Evolutionary conservation across 2,329 filamentous ascomycete genomes (phyloP), one percentile per base, ranked within the genome.

Genomic region (Hypoxylon sp.): DNA sequence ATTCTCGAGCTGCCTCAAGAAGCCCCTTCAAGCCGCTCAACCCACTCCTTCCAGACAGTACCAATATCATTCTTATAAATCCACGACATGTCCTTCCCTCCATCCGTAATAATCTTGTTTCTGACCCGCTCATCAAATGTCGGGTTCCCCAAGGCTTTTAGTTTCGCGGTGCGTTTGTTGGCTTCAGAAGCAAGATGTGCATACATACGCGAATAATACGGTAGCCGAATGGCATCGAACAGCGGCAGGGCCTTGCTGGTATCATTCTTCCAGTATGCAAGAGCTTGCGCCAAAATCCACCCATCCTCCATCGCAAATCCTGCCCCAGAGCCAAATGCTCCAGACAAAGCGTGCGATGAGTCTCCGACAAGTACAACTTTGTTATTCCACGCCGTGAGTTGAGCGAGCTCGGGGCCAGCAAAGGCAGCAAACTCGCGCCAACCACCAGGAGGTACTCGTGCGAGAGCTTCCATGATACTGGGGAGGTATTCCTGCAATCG

Each of bases 311-410:
- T 72, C 0, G 78, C 79, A n/a, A 81, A 81, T 0, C 78, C 79
- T 0, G 79, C 78, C 0, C 79, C 79, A 0, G 79, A 77, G 0
- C 79, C 79, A 41, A 81, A 81, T 0, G 78, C 78, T 0, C 83
- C 83, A 0, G 83, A 84, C 0, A 86, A 77, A 0, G 85, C 83
- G 71, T 88, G 85, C 1, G 84, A 87, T 0, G 84, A 81, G 67
- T 88, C 85, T 7, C 85, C 85, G 0, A 87, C 80, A 3, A 87
- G 77, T 5, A 82, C 85, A 2, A 86, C 70, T 54, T 80, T 81
- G 43, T 80, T 74, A 76, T 80, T 59, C 72, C 72, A 84, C 2
- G 75, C 79, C 1, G 73, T 79, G 2, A 84, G 72, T 1, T 73
- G 74, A 6, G 77, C 66, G 16, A 84, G 68, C 34, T 81, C 78